Conservation (phyloP, 116 monocot species). For the Trichopus zeylanicus region DNA sequence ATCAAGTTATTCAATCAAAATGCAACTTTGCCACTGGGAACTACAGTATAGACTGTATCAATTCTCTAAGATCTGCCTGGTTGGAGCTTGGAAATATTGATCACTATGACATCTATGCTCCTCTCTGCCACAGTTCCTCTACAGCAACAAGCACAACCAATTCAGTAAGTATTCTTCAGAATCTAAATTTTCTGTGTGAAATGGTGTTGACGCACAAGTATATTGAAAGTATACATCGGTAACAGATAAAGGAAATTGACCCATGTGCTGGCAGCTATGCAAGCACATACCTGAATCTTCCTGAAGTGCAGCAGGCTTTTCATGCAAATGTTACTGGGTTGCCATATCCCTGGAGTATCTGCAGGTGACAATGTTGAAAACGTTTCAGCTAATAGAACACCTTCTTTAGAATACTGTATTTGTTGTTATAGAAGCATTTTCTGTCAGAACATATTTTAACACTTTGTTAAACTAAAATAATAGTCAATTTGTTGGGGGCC, state of each 20-base stretch:
- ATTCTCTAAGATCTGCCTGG: not conserved
- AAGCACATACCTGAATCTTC: not conserved
- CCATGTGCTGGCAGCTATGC: not conserved
- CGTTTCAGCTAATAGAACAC: not conserved
- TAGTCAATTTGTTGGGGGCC: not conserved
- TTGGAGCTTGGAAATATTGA: conserved; percentile 10
- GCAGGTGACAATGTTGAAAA: too few species aligned
- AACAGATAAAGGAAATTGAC: not conserved
- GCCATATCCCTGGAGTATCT: not conserved
- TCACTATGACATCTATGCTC: conserved; percentile 20
- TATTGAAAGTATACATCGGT: not conserved
- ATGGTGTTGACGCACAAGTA: too few species aligned
- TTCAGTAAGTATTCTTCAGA: not conserved
- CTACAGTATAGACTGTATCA: not conserved
- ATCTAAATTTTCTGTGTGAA: not conserved
- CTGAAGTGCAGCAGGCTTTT: conserved; percentile 6
- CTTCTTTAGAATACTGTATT: too few species aligned
- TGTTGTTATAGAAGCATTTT: too few species aligned
- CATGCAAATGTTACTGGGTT: conserved; percentile 7
- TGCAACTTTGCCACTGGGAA: conserved; percentile 10
- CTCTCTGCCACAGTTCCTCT: not conserved
- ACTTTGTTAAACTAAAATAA: not conserved
- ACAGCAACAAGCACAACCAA: not conserved
- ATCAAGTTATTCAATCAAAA: not conserved
- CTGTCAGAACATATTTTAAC: not conserved